Percentiles rank a stretch among this genome's conserved stretches.
These are phyloP conservation scores for Neurospora discreta DNA, from an alignment of 495 filamentous ascomycete species.

Conservation along the genomic window DNA sequence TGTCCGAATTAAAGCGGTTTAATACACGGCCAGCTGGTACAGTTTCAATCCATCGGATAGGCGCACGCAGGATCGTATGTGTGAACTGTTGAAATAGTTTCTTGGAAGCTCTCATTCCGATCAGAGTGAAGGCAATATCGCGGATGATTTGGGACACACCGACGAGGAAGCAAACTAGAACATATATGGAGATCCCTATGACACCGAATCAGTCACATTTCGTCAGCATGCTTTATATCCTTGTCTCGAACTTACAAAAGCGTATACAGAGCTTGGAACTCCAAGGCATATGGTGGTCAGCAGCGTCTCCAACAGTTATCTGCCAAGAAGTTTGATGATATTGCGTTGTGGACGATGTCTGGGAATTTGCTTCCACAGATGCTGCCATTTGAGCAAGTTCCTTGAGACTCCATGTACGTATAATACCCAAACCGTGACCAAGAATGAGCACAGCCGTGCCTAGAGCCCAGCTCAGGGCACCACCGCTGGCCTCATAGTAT, in stretches of 20 bases:
- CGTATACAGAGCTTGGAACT: neutral
- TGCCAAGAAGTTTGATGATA: neutral
- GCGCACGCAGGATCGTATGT: slow-evolving; percentile 33
- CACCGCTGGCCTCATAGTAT: slow-evolving; percentile 49
- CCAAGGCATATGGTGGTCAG: neutral
- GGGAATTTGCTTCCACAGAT: neutral
- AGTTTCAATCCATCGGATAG: slow-evolving; percentile 40
- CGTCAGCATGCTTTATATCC: neutral
- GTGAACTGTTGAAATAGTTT: slow-evolving; percentile 30
- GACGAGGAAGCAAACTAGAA: neutral
- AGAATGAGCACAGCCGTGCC: slow-evolving; percentile 32
- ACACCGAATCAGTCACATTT: neutral
- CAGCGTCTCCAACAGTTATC: neutral
- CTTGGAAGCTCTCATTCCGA: slow-evolving; percentile 26
- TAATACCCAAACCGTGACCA: slow-evolving; percentile 30
- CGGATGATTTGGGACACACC: slow-evolving; percentile 5
- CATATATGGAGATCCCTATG: neutral
- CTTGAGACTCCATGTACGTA: slow-evolving; percentile 21
- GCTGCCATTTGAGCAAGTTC: slow-evolving; percentile 19
- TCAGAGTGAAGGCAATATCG: slow-evolving; percentile 16
- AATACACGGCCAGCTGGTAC: slow-evolving; percentile 37
- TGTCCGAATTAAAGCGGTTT: slow-evolving; percentile 41
- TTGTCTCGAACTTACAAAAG: neutral
- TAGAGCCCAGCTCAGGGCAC: slow-evolving; percentile 40
- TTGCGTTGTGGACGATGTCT: neutral